Evolutionary conservation across 129 eudicot species (phyloP), one percentile per base, ranked within the genome.

Genomic region (Ambrosia trifida): DNA sequence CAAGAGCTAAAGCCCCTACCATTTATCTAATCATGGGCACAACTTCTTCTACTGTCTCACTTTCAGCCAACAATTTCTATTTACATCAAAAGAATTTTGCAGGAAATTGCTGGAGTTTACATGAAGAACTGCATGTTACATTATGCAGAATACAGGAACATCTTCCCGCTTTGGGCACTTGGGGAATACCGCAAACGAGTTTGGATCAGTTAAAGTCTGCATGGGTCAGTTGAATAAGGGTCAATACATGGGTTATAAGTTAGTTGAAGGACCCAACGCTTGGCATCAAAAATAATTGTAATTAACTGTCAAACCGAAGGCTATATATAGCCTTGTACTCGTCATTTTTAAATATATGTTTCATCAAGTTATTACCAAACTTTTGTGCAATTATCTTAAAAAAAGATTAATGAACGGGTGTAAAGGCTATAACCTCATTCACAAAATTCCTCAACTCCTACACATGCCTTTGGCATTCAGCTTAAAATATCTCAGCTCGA

Each of bases 101-200:
- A 83, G 84, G 81, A 79, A 59, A 49, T 79, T 59, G 66, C 81
- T 20, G 87, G 81, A 79, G 81, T 71, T 9, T 79, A 54, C 87
- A 79, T 75, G 81, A 83, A 79, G 79, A 83, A 83, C 12, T 83
- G 82, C 69, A 79, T 83, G 81, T 36, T 70, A 10, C 83, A 75
- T 71, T 83, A 75, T 60, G 69, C 84, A 57, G 76, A 65, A 50
- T 79, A 83, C 49, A 83, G 84, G 40, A 83, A 75, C 68, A 75
- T 79, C 13, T 79, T 74, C 70, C 83, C 87, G 11, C 77, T 83
- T 20, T 75, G 87, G 84, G 87, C 87, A 18, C 84, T 83, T n/a
- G 81, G 79, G 52, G 81, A 83, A 66, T 83, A 83, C 59, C 78
- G 84, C 38, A 83, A 79, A 74, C 74, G 72, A 8, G 60, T 82